Conservation (phyloP, 2,329 filamentous ascomycete genomes). For the Aspergillus jensenii region DNA sequence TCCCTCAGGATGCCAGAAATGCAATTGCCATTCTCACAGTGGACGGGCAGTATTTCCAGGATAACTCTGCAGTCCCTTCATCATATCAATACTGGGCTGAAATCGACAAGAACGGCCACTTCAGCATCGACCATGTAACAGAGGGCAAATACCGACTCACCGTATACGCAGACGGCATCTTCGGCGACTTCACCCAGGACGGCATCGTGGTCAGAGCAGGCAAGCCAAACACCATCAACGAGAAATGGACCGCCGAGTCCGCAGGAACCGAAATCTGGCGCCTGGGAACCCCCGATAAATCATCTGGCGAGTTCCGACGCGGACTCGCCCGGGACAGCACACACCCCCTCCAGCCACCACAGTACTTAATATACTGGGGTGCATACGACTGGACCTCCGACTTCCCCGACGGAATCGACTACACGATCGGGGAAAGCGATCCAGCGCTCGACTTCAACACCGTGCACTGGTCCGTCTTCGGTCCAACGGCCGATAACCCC, state of each 20-base stretch:
- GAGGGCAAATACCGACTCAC: slow-evolving; percentile 62
- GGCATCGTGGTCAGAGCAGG: slow-evolving; percentile 47
- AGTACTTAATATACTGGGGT: slow-evolving; percentile 63
- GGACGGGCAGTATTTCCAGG: slow-evolving; percentile 56
- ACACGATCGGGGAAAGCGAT: slow-evolving; percentile 56
- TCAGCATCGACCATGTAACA: slow-evolving; percentile 55
- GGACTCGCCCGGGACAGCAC: slow-evolving; percentile 52
- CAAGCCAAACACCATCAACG: slow-evolving; percentile 37
- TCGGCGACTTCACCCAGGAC: slow-evolving; percentile 60
- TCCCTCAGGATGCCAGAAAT: slow-evolving; percentile 53
- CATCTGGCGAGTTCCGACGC: slow-evolving; percentile 60
- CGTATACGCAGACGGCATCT: slow-evolving; percentile 62
- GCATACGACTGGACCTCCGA: slow-evolving; percentile 60
- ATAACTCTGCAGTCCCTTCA: slow-evolving; percentile 56
- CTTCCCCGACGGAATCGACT: slow-evolving; percentile 60
- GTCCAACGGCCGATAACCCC: slow-evolving; percentile 40
- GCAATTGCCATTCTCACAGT: slow-evolving; percentile 58
- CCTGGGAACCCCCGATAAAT: slow-evolving; percentile 63
- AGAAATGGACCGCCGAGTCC: slow-evolving; percentile 55
- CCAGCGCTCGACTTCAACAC: slow-evolving; percentile 58
- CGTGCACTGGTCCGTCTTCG: slow-evolving; percentile 66
- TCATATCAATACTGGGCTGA: slow-evolving; percentile 65
- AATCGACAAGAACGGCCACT: slow-evolving; percentile 48
- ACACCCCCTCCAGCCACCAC: slow-evolving; percentile 53
- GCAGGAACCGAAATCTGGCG: slow-evolving; percentile 62